These are phyloP conservation scores for Sapria himalayana DNA, from an alignment of 345 rosid genomes.

Conservation along the genomic window DNA sequence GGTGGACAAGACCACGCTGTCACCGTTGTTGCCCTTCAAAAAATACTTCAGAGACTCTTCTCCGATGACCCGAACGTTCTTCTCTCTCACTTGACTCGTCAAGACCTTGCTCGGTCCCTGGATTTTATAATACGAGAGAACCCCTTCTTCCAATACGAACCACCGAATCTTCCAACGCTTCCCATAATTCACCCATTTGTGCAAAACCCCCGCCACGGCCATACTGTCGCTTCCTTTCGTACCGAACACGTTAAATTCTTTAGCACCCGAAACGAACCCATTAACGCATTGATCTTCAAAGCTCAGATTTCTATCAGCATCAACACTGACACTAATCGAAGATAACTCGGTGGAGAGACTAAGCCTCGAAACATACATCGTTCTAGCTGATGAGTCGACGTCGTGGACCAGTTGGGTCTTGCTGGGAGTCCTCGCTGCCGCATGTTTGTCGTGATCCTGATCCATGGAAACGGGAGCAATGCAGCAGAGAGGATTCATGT, in stretches of 20 bases:
- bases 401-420: slow-evolving; percentile 29
- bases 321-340: slow-evolving; percentile 28
- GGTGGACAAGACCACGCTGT: slow-evolving; percentile 12
- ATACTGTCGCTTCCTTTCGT: slow-evolving; percentile 24
- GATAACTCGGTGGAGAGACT: slow-evolving; percentile 44
- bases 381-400: slow-evolving; percentile 11
- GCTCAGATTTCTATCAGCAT: slow-evolving; percentile 10
- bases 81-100: slow-evolving; percentile 46
- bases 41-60: slow-evolving; percentile 62
- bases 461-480: slow-evolving; percentile 98
- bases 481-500: slow-evolving; percentile 98
- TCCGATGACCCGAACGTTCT: slow-evolving; percentile 54
- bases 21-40: slow-evolving; percentile 38
- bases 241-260: slow-evolving; percentile 23
- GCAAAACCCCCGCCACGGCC: slow-evolving; percentile 54
- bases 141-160: slow-evolving; percentile 76
- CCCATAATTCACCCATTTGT: slow-evolving; percentile 96
- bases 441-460: slow-evolving; percentile 55
- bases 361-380: slow-evolving; percentile 25
- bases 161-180: slow-evolving; percentile 89
- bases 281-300: slow-evolving; percentile 8
- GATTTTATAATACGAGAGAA: slow-evolving; percentile 67
- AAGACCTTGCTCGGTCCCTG: slow-evolving; percentile 84
- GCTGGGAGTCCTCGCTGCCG: slow-evolving; percentile 26
- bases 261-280: slow-evolving; percentile 12